Evolutionary conservation across 331 rosid species (phyloP).

Genomic region (Stylosanthes scabra): DNA sequence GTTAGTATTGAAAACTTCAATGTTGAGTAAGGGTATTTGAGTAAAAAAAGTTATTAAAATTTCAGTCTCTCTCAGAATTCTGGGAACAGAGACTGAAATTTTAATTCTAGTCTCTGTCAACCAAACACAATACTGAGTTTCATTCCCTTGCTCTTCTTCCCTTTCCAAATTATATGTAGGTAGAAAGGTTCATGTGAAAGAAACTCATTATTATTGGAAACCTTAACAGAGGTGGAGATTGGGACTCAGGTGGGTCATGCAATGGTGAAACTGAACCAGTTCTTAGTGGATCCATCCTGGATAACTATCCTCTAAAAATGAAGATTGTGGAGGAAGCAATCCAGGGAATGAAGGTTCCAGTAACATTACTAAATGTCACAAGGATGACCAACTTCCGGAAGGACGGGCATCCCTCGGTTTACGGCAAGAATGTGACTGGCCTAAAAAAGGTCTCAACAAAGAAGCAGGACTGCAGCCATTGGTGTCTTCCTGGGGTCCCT

Average conservation of each 20-base stretch:
- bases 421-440: conserved; percentile 51
- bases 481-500: conserved; percentile 98
- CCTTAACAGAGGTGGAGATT: conserved; percentile 88
- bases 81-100: too few species aligned
- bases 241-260: conserved; percentile 99
- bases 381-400: conserved; percentile 90
- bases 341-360: conserved; percentile 74
- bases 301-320: conserved; percentile 89
- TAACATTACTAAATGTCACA: conserved; percentile 77
- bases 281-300: conserved; percentile 67
- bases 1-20: too few species aligned
- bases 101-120: too few species aligned
- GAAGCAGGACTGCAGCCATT: conserved; percentile 92
- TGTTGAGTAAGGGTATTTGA: too few species aligned
- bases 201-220: not conserved
- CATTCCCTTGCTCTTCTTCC: too few species aligned
- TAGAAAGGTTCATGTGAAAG: not conserved
- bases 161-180: too few species aligned
- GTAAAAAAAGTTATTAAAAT: too few species aligned
- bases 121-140: too few species aligned
- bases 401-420: conserved; percentile 93
- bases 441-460: conserved; percentile 62
- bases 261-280: conserved; percentile 85
- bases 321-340: conserved; percentile 85
- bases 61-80: too few species aligned